Evolutionary conservation across 2,329 filamentous ascomycete genomes (phyloP).

Genomic region (Fusarium sp.): DNA sequence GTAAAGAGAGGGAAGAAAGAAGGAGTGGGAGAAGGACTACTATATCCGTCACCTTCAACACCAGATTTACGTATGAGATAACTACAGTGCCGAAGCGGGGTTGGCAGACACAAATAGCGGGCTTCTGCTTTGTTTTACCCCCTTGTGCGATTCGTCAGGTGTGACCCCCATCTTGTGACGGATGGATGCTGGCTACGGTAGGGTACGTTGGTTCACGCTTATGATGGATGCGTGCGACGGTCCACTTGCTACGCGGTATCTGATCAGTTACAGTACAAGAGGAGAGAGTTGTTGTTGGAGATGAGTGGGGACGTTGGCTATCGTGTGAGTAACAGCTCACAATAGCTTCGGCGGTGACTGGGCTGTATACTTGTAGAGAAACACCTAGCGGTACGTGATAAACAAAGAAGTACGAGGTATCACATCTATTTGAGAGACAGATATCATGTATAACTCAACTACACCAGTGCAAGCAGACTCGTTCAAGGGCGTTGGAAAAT

Average conservation of each 20-base stretch:
- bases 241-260: slow-evolving; percentile 14
- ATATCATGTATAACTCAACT: not conserved
- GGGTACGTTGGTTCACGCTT: too few species aligned
- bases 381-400: too few species aligned
- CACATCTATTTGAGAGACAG: not conserved
- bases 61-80: slow-evolving; percentile 29
- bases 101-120: slow-evolving; percentile 32
- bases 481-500: not conserved
- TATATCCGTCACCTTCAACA: slow-evolving; percentile 17
- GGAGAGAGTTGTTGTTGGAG: not conserved
- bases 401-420: not conserved
- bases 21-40: not conserved
- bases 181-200: not conserved
- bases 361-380: not conserved
- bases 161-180: slow-evolving; percentile 9
- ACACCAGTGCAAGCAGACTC: not conserved
- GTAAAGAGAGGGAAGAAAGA: too few species aligned
- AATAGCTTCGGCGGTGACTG: slow-evolving; percentile 10
- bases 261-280: not conserved
- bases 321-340: slow-evolving; percentile 38
- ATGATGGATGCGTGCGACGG: slow-evolving; percentile 1
- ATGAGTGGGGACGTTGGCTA: slow-evolving; percentile 9
- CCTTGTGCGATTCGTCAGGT: slow-evolving; percentile 34
- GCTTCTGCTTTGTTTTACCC: slow-evolving; percentile 35
- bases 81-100: slow-evolving; percentile 29